Evolutionary conservation across 1,284 basidiomycete genomes (phyloP).

Genomic region (Ganoderma meredithae): DNA sequence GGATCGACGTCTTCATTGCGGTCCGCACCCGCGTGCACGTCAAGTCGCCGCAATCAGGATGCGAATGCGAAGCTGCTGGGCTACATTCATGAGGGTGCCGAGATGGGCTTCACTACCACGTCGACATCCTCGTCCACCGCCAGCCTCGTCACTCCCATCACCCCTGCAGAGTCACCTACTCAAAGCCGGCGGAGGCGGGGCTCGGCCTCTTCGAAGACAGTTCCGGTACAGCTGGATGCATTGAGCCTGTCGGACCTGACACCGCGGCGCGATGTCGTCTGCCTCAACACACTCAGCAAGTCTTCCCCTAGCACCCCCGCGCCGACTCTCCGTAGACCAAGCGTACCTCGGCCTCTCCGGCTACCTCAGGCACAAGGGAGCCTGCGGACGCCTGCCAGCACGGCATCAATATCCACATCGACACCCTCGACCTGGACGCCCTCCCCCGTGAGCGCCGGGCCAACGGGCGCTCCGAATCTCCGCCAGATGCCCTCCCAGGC

Average conservation of each 20-base stretch:
- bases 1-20: constrained; percentile 31
- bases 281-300: constrained; percentile 9
- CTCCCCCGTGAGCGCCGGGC: constrained; percentile 17
- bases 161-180: constrained; percentile 21
- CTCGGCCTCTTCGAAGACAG: constrained; percentile 20
- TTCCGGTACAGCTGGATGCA: constrained; percentile 20
- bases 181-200: constrained; percentile 14
- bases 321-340: constrained; percentile 7
- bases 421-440: constrained; percentile 17
- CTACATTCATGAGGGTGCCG: constrained; percentile 31
- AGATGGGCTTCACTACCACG: constrained; percentile 27
- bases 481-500: constrained; percentile 15
- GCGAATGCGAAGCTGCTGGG: constrained; percentile 21
- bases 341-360: constrained; percentile 34
- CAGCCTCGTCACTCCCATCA: constrained; percentile 26
- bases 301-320: neutral
- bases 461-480: constrained; percentile 17
- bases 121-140: constrained; percentile 30
- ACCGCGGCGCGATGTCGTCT: constrained; percentile 7
- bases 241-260: constrained; percentile 6
- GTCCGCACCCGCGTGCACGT: constrained; percentile 25
- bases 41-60: constrained; percentile 18
- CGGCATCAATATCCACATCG: constrained; percentile 12
- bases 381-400: constrained; percentile 18
- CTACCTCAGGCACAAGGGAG: constrained; percentile 31